phyloP scores from a whole-genome alignment of 2,329 filamentous ascomycete species.

The Cladophialophora carrionii region DNA sequence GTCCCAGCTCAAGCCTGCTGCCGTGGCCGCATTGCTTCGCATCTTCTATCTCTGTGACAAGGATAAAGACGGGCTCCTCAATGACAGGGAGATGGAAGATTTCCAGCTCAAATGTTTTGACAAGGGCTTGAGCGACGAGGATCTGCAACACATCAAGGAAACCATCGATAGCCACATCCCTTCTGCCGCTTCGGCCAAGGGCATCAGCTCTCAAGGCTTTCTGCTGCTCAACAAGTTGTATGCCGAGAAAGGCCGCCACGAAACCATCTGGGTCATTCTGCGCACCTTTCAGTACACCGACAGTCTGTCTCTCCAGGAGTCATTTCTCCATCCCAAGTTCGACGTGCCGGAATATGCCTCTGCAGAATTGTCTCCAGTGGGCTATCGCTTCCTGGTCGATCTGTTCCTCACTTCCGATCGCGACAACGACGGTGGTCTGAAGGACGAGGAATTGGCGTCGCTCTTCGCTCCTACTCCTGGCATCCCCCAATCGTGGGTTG shows the following conservation, averaged over 20 bases:
- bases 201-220: conserved; percentile 82
- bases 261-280: conserved; percentile 97
- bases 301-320: conserved; percentile 87
- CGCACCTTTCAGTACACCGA: conserved; percentile 96
- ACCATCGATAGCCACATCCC: conserved; percentile 74
- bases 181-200: conserved; percentile 64
- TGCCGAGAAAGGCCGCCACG: conserved; percentile 93
- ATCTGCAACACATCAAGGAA: conserved; percentile 87
- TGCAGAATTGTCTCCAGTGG: conserved; percentile 88
- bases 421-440: conserved; percentile 94
- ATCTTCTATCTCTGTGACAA: conserved; percentile 97
- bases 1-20: conserved; percentile 80
- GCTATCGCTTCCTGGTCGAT: conserved; percentile 97
- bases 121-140: conserved; percentile 77
- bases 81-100: conserved; percentile 84
- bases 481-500: conserved; percentile 80
- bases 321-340: conserved; percentile 88
- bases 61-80: conserved; percentile 91
- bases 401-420: conserved; percentile 94
- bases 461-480: conserved; percentile 93
- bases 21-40: conserved; percentile 79
- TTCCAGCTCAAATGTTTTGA: conserved; percentile 94
- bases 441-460: conserved; percentile 79
- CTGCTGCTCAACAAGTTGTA: conserved; percentile 92
- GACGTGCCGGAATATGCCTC: conserved; percentile 92